Evolutionary conservation across 257 asterid species (phyloP).

Genomic region (Jacaranda mimosifolia): DNA sequence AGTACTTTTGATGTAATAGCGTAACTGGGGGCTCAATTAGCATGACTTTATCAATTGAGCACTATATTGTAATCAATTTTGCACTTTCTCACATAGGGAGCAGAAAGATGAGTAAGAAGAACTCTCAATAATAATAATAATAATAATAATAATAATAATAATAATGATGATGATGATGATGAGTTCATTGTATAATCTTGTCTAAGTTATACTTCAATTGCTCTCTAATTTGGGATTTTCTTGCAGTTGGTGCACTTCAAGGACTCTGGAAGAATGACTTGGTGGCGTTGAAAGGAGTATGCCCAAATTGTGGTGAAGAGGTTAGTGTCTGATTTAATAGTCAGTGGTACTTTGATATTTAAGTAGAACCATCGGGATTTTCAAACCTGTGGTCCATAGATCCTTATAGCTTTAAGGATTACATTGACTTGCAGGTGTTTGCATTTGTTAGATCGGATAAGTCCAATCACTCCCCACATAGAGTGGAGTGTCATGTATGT

Average conservation of each 20-base stretch:
- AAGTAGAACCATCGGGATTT: background rate
- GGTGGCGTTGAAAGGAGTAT: slow-evolving; percentile 91
- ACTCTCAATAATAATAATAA: too few relatives aligned
- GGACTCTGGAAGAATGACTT: slow-evolving; percentile 90
- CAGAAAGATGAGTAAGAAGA: background rate
- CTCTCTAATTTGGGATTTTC: slow-evolving; percentile 43
- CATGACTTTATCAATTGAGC: background rate
- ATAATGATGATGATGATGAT: too few relatives aligned
- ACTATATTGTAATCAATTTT: background rate
- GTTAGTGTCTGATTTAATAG: slow-evolving; percentile 46
- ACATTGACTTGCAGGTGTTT: slow-evolving; percentile 70
- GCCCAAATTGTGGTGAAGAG: slow-evolving; percentile 99
- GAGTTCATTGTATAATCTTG: background rate
- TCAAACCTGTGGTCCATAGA: slow-evolving; percentile 9
- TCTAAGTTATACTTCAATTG: background rate
- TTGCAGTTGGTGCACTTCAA: slow-evolving; percentile 83
- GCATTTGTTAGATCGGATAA: slow-evolving; percentile 82
- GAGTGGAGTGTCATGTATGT: slow-evolving; percentile 93
- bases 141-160: too few relatives aligned
- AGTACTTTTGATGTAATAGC: too few relatives aligned
- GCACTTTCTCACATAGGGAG: background rate
- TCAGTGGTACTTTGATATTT: slow-evolving; percentile 12
- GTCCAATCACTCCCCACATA: slow-evolving; percentile 72
- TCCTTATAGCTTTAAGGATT: slow-evolving; percentile 32
- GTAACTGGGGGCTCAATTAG: background rate